These are phyloP conservation scores for Solanum rostratum DNA, from an alignment of 257 asterid genomes.

Conservation along the genomic window DNA sequence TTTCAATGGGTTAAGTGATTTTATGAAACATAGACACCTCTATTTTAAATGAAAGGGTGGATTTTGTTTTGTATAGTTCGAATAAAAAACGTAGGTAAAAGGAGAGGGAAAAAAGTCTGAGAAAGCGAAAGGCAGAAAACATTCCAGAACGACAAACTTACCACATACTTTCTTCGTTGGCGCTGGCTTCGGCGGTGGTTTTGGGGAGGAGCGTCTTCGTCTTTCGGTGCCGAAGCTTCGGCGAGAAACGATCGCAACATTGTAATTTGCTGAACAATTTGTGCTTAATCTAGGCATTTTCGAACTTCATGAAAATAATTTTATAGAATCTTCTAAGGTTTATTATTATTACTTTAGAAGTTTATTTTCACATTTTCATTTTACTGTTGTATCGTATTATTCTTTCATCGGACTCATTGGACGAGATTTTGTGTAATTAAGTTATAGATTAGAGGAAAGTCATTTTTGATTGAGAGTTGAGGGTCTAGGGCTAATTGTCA, in stretches of 20 bases:
- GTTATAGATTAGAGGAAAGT: background rate
- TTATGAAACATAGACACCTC: background rate
- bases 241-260: slow-evolving; percentile 43
- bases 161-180: slow-evolving; percentile 25
- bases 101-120: background rate
- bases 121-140: no score
- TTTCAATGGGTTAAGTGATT: background rate
- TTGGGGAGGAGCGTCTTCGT: background rate
- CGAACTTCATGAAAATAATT: slow-evolving; percentile 10
- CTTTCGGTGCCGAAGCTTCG: slow-evolving; percentile 5
- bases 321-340: slow-evolving; percentile 13
- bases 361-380: background rate
- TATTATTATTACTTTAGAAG: background rate
- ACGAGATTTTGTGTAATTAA: background rate
- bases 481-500: background rate
- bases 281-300: slow-evolving; percentile 13
- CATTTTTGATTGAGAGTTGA: background rate
- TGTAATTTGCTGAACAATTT: slow-evolving; percentile 44
- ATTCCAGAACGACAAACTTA: slow-evolving; percentile 14
- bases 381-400: accelerated
- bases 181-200: slow-evolving; percentile 19
- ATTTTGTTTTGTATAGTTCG: background rate
- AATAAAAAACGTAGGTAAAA: background rate
- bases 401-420: background rate
- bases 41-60: background rate